Evolutionary conservation across 2,329 filamentous ascomycete species (phyloP), one percentile per base, ranked within the genome.

Genomic region (Ascochyta lentis): DNA sequence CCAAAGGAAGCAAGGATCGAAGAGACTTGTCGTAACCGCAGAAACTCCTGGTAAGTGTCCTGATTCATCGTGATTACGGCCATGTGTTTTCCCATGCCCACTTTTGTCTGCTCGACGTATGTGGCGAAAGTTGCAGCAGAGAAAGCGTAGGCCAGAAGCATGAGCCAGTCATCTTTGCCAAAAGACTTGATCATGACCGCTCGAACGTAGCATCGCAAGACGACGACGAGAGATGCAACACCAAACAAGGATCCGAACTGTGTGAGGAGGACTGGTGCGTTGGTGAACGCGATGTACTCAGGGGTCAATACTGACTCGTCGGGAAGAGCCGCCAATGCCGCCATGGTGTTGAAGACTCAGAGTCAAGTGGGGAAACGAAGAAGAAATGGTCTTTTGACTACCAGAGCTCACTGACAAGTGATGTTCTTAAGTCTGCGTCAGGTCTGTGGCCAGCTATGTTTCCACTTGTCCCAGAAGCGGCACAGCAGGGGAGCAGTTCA

Each of bases 101-200:
- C 70, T 4, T 76, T 62, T 1, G 73, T 71, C 61, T 83, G 77
- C 23, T 77, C 70, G 6, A 80, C 65, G 54, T 84, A 82, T 65
- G 75, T 73, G 6, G 71, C 72, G 35, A 76, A 74, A 1, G 54
- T 59, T 13, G 55, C 61, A 4, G 63, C 46, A 27, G 44, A 49
- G 4, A 56, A 47, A 9, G 53, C 44, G 46, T 58, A 34, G 10
- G 80, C 77, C 4, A 70, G 56, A 2, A 78, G 50, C 59, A 83
- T 82, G 5, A 78, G 59, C 58, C 75, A 79, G 63, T 84, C 83
- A 70, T 85, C 83, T 33, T 75, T 64, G 2, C 82, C 81, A 42
- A 80, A 73, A 27, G 78, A 79, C 16, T 76, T 79, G 41, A 84
- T 74, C 69, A 84, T 78, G 8, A 70, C 64, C 2, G 76, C 26